These are phyloP conservation scores for Sparassis latifolia DNA, from an alignment of 1,284 basidiomycete species.

Conservation along the genomic window DNA sequence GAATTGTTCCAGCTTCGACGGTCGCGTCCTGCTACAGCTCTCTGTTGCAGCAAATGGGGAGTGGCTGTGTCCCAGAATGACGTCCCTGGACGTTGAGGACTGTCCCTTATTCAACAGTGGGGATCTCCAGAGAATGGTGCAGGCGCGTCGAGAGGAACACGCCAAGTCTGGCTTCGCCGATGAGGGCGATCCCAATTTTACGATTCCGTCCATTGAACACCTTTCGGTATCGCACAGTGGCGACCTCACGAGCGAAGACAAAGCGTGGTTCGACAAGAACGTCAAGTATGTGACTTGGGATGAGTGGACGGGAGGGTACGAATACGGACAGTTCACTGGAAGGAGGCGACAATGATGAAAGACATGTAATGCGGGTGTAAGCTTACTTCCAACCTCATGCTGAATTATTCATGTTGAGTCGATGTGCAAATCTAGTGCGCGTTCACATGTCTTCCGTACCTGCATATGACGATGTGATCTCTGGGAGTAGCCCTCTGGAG, in stretches of 20 bases:
- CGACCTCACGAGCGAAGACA: neutral
- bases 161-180: neutral
- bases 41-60: neutral
- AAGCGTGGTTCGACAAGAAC: neutral
- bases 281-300: neutral
- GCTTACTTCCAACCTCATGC: too few species aligned
- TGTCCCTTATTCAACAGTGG: neutral
- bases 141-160: neutral
- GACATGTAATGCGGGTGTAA: too few species aligned
- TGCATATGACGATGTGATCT: too few species aligned
- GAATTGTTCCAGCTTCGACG: neutral
- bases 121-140: neutral
- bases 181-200: neutral
- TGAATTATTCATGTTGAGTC: too few species aligned
- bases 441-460: too few species aligned
- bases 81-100: neutral
- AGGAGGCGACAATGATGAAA: too few species aligned
- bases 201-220: neutral
- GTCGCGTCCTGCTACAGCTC: neutral
- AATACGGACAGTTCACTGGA: neutral
- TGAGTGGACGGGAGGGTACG: neutral
- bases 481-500: too few species aligned
- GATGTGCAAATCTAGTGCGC: too few species aligned
- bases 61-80: neutral
- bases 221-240: neutral